Evolutionary conservation across 108 stramenopile genomes (phyloP).

Genomic region (Aurantiochytrium sp.): DNA sequence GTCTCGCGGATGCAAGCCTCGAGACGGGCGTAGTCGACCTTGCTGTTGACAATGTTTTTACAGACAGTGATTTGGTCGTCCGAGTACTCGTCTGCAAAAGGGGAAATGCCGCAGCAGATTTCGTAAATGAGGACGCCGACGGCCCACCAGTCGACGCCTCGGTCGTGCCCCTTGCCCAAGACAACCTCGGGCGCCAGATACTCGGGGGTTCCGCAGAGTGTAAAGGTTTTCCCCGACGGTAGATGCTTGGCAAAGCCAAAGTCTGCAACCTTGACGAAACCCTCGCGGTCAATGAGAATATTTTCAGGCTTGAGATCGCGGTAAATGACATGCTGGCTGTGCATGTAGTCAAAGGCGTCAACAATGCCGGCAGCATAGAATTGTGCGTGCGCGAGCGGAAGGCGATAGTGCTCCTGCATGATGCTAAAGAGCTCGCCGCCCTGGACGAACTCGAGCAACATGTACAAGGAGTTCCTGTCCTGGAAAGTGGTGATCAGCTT

Average conservation of each 20-base stretch:
- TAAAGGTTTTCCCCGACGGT: slow-evolving; percentile 67
- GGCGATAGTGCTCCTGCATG: slow-evolving; percentile 20
- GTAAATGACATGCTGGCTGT: slow-evolving; percentile 68
- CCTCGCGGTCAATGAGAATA: slow-evolving; percentile 70
- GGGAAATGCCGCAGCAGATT: slow-evolving; percentile 77
- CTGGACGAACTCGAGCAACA: slow-evolving; percentile 61
- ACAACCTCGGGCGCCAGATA: slow-evolving; percentile 81
- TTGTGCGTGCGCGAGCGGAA: slow-evolving; percentile 54
- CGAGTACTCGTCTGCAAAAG: slow-evolving; percentile 71
- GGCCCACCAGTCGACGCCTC: slow-evolving; percentile 68
- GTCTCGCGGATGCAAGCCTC: not conserved
- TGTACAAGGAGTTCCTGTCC: slow-evolving; percentile 69
- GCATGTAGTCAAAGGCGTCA: slow-evolving; percentile 45
- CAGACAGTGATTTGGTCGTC: slow-evolving; percentile 74
- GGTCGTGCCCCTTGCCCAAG: slow-evolving; percentile 48
- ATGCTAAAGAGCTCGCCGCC: slow-evolving; percentile 39
- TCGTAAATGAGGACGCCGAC: slow-evolving; percentile 73
- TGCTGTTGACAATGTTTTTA: slow-evolving; percentile 64
- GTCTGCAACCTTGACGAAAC: slow-evolving; percentile 81
- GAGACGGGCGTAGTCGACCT: slow-evolving; percentile 53
- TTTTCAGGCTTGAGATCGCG: slow-evolving; percentile 94
- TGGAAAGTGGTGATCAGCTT: slow-evolving; percentile 70
- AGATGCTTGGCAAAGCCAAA: slow-evolving; percentile 83
- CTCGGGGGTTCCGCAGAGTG: slow-evolving; percentile 87
- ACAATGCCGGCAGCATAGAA: slow-evolving; percentile 49